These are phyloP conservation scores for Pseudogymnoascus sp. DNA, from an alignment of 2,329 filamentous ascomycete species.

Conservation along the genomic window DNA sequence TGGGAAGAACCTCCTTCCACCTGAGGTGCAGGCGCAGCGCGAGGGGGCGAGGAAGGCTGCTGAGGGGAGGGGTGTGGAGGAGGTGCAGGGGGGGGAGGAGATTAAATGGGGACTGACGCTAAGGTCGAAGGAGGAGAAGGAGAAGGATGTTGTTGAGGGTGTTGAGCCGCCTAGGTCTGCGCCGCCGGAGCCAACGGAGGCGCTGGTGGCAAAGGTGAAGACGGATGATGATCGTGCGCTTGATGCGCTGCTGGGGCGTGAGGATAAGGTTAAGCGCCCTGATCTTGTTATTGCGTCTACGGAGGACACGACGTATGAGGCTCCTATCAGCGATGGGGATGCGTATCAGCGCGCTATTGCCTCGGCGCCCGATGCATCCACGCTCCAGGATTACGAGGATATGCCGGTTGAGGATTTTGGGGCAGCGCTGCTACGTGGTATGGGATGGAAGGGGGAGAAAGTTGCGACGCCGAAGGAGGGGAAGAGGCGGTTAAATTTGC, in stretches of 20 bases:
- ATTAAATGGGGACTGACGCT: slow-evolving; percentile 19
- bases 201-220: slow-evolving; percentile 31
- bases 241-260: slow-evolving; percentile 56
- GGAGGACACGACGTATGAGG: slow-evolving; percentile 18
- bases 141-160: slow-evolving; percentile 15
- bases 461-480: slow-evolving; percentile 54
- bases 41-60: slow-evolving; percentile 35
- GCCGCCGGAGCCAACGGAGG: slow-evolving; percentile 12
- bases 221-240: slow-evolving; percentile 59
- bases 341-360: slow-evolving; percentile 64
- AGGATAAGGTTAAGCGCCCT: slow-evolving; percentile 36
- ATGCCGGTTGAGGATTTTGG: slow-evolving; percentile 95
- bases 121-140: slow-evolving; percentile 14
- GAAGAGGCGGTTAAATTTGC: slow-evolving; percentile 66
- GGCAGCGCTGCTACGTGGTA: slow-evolving; percentile 78
- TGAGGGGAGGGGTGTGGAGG: slow-evolving; percentile 26
- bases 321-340: slow-evolving; percentile 51
- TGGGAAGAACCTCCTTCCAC: slow-evolving; percentile 50
- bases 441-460: slow-evolving; percentile 80
- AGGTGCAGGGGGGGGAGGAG: slow-evolving; percentile 23
- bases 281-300: slow-evolving; percentile 46
- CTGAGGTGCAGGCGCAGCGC: slow-evolving; percentile 43
- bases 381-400: slow-evolving; percentile 75
- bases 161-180: slow-evolving; percentile 14
- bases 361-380: slow-evolving; percentile 66